Base-by-base conservation (phyloP, 1,284 basidiomycete genomes). In the Cryptococcus deneoformans region DNA sequence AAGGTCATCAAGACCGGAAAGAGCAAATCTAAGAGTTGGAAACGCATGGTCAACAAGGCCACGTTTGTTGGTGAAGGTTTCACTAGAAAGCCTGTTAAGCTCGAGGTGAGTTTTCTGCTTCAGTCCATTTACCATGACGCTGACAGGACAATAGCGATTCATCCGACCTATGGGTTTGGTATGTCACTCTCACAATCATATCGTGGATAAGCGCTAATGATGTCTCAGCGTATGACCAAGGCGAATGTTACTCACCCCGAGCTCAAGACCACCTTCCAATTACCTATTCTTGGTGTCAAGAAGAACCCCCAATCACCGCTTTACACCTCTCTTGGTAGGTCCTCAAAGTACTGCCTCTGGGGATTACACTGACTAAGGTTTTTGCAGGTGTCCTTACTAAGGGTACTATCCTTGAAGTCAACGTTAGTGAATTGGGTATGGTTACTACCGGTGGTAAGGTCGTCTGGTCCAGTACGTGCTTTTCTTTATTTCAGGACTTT, bases 271-370 rank as follows among this genome's bases (percentile, higher is more conserved):
- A 99, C 96, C 0, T 99, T 99, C 85, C 96, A 99, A 77, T 82
- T 99, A 2, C 93, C 96, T 63, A 99, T 99, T 67, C 83, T 99
- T 47, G 92, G 92, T 55, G 95, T 99, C 63, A 99, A 99, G 84
- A 99, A 99, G 83, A 99, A 99, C 74, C 96, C 96, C 11, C 95
- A 99, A 75, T 97, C 93, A 34, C 96, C 96, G 0, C 92, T 99
- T 85, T 95, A 95, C 75, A 93, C 90, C 12, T 82, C 82, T 10
- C 80, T 83, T 56, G 66, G 29, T 29, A 29, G 29, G 29, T 29
- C 29, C 5, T 63, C 63, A 36, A 29, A 50, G 65, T 58, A 5
- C 42, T 11, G 34, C 40, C 20, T 29, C 36, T 36, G 44, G 2
- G 36, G 11, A 24, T 39, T 35, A n/a, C 35, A 34, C 10, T 85